Evolutionary conservation across 108 stramenopile species (phyloP), one percentile per base, ranked within the genome.

Genomic region (Phaeodactylum tricornutum): DNA sequence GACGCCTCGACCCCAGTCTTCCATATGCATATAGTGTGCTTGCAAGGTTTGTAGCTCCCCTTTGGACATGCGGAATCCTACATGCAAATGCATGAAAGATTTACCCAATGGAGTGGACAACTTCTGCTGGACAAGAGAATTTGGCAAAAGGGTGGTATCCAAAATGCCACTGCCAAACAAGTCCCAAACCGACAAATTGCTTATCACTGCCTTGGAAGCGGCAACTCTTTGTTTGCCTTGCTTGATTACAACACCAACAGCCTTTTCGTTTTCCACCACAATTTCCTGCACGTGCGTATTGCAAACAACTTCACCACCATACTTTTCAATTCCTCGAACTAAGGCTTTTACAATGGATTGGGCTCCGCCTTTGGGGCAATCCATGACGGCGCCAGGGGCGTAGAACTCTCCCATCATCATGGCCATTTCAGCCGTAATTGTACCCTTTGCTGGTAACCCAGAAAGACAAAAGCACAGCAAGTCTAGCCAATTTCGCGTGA

Each of bases 381-480:
- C 92, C 75, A 93, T 81, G 16, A 72, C 64, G 0, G 81, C 83
- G 22, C 62, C 78, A 4, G 62, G 67, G 19, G 71, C 76, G 56
- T 84, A 87, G 55, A 90, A 83, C 59, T 90, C 87, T 2, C 76
- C 81, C 67, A 94, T 67, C 93, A 94, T 94, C 78, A 92, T 81
- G 15, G 81, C 90, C 87, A 94, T 93, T 43, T 87, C 88, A 3
- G 92, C 92, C 19, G 84, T 86, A 21, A 90, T 88, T 11, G 92
- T 91, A 24, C 86, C 86, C 37, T 62, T 64, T 0, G 87, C 77
- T 16, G 84, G 77, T 16, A 91, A 62, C 25, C 92, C 92, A 12
- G 68, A 71, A 29, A 93, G 63, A 42, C 86, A 81, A 61, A 93
- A 93, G 36, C 87, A 86, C 12, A 93, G 49, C 32, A 89, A 43